Evolutionary conservation across 2,329 filamentous ascomycete species (phyloP).

Genomic region (Aquanectria penicillioides): DNA sequence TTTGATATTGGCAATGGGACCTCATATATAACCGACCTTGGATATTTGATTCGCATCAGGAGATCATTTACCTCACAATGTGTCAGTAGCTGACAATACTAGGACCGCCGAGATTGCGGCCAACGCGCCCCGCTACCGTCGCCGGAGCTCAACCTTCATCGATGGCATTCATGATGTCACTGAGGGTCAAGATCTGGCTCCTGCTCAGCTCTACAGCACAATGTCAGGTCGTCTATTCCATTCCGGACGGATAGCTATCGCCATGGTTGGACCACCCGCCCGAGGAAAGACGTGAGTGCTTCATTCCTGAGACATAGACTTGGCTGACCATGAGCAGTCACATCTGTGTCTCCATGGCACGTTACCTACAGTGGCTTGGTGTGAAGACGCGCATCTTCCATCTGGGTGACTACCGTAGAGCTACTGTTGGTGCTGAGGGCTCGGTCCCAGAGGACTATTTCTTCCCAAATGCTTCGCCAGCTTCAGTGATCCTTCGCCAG

Average conservation of each 20-base stretch:
- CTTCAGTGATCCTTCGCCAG: conserved; percentile 91
- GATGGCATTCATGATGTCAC: conserved; percentile 96
- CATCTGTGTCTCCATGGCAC: conserved; percentile 92
- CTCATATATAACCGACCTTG: too few relatives aligned
- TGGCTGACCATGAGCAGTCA: conserved; percentile 65
- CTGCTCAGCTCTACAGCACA: conserved; percentile 96
- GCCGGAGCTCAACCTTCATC: conserved; percentile 94
- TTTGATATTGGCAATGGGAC: too few relatives aligned
- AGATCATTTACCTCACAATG: neutral
- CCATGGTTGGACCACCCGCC: conserved; percentile 93
- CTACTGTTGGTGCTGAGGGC: conserved; percentile 83
- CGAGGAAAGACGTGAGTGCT: conserved; percentile 86
- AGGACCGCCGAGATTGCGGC: conserved; percentile 93
- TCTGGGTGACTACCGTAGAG: conserved; percentile 93
- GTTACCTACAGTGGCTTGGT: conserved; percentile 95
- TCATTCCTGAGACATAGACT: neutral
- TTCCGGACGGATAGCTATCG: conserved; percentile 95
- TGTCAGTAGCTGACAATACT: conserved; percentile 30
- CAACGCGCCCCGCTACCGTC: conserved; percentile 87
- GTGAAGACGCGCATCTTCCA: conserved; percentile 99
- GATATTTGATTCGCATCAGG: too few relatives aligned
- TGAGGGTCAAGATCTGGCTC: conserved; percentile 83
- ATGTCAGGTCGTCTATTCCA: conserved; percentile 98
- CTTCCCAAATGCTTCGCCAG: conserved; percentile 91
- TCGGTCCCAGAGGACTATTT: conserved; percentile 98